phyloP scores from a whole-genome alignment of 768 basidiomycete genomes.

The Amanita pallidorosea region DNA sequence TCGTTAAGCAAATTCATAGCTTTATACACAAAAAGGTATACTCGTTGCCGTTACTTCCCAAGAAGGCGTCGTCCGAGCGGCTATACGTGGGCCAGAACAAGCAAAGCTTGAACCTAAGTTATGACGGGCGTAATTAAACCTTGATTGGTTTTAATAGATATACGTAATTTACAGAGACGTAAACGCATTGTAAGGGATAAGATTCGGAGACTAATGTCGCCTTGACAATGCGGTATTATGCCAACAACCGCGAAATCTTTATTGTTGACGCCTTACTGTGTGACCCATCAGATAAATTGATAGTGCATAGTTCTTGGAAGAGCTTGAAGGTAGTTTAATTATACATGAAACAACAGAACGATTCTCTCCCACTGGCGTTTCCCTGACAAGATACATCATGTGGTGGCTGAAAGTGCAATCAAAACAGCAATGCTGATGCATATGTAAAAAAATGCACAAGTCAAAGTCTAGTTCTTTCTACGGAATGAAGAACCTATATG shows the following conservation, averaged over 20 bases:
- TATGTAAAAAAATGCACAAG: conserved; percentile 8
- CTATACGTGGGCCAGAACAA: conserved; percentile 30
- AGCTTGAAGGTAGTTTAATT: neutral
- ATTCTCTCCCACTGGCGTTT: no score
- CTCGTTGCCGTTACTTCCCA: conserved; percentile 72
- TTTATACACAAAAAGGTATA: conserved; percentile 57
- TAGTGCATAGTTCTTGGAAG: neutral
- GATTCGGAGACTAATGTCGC: neutral
- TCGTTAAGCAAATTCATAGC: conserved; percentile 22
- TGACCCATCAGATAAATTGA: neutral
- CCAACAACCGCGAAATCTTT: neutral
- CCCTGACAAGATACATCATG: neutral
- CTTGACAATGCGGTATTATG: neutral
- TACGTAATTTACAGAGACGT: neutral
- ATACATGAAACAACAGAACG: conserved; percentile 1
- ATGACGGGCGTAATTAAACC: conserved; percentile 11
- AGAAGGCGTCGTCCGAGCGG: conserved; percentile 67
- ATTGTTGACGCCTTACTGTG: neutral
- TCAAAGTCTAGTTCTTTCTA: conserved; percentile 68
- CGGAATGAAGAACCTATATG: conserved; percentile 92
- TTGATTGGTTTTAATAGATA: neutral
- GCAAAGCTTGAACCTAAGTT: conserved; percentile 21
- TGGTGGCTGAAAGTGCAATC: neutral
- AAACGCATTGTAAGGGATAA: neutral
- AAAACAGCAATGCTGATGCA: conserved; percentile 6